Conservation (phyloP, 768 basidiomycete genomes). For the Calocera cornea region DNA sequence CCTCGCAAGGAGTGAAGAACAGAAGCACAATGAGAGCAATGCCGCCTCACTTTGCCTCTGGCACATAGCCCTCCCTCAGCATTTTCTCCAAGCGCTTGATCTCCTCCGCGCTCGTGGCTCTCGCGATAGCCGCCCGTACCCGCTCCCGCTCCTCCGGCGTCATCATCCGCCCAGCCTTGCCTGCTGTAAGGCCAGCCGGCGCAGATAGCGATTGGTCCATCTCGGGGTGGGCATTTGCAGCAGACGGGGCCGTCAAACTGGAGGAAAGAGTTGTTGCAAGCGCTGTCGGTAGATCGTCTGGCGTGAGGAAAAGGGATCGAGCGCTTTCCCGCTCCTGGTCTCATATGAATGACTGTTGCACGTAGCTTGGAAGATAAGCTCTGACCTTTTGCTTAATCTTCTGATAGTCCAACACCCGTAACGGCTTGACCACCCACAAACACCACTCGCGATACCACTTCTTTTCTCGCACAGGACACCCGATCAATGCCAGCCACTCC, state of each 20-base stretch:
- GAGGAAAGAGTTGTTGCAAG: slow-evolving; percentile 66
- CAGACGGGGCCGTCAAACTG: slow-evolving; percentile 45
- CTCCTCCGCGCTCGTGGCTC: slow-evolving; percentile 84
- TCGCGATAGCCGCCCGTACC: slow-evolving; percentile 75
- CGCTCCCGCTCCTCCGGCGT: slow-evolving; percentile 82
- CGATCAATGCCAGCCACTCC: slow-evolving; percentile 61
- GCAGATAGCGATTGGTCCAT: slow-evolving; percentile 66
- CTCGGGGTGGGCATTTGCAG: slow-evolving; percentile 36
- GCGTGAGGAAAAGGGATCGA: slow-evolving; percentile 64
- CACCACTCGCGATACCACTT: slow-evolving; percentile 97
- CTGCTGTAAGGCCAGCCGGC: slow-evolving; percentile 26
- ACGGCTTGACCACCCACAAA: slow-evolving; percentile 69
- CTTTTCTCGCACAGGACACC: slow-evolving; percentile 77
- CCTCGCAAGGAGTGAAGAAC: neutral
- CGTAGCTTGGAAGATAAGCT: neutral
- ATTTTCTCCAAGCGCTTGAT: slow-evolving; percentile 70
- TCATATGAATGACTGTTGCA: slow-evolving; percentile 14
- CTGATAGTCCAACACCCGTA: slow-evolving; percentile 91
- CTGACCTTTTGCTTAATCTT: slow-evolving; percentile 83
- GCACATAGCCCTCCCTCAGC: slow-evolving; percentile 71
- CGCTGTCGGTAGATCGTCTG: slow-evolving; percentile 61
- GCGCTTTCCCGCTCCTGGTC: slow-evolving; percentile 67
- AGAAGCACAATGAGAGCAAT: neutral
- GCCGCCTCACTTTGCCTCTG: slow-evolving; percentile 19
- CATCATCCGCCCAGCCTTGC: slow-evolving; percentile 72